Evolutionary conservation across 768 basidiomycete genomes (phyloP).

Genomic region (Auricularia auricula-judae): DNA sequence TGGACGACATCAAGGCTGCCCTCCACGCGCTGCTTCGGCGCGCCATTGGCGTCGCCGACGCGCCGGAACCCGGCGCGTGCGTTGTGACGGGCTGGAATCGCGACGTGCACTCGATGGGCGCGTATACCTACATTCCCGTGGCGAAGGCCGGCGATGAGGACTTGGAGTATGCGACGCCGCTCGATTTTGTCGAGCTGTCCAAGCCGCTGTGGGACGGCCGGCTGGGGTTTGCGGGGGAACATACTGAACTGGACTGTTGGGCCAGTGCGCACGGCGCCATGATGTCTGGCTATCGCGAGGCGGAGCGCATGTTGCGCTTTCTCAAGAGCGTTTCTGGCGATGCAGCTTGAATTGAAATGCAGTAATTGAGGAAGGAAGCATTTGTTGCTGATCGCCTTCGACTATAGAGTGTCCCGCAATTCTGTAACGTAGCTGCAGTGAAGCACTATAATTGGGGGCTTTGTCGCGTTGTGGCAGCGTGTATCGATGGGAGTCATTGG

Average conservation of each 20-base stretch:
- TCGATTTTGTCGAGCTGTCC: slow-evolving; percentile 24
- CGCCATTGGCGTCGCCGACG: background rate
- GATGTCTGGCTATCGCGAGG: slow-evolving; percentile 26
- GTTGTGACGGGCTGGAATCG: slow-evolving; percentile 22
- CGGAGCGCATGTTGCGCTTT: slow-evolving; percentile 14
- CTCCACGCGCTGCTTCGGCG: slow-evolving; percentile 10
- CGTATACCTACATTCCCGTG: slow-evolving; percentile 14
- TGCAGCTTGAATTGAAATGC: too few relatives aligned
- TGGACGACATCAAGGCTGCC: slow-evolving; percentile 3
- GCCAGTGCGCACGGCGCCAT: slow-evolving; percentile 26
- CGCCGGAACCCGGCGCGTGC: slow-evolving; percentile 8
- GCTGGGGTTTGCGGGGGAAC: slow-evolving; percentile 30
- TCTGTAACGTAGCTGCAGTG: too few relatives aligned
- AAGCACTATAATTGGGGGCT: too few relatives aligned
- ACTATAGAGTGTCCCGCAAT: too few relatives aligned
- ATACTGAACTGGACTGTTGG: slow-evolving; percentile 27
- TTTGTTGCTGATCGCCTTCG: too few relatives aligned
- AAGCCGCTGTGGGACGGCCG: slow-evolving; percentile 21
- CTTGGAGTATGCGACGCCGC: slow-evolving; percentile 13
- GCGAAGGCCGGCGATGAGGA: slow-evolving; percentile 17
- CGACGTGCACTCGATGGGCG: slow-evolving; percentile 23
- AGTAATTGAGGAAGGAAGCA: too few relatives aligned
- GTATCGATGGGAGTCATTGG: too few relatives aligned
- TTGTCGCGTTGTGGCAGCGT: too few relatives aligned
- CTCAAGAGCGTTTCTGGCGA: background rate